A percentile compares a stretch with the other conserved stretches of the same genome.
Conservation (phyloP, 1,284 basidiomycete genomes). For the Sanghuangporus baumii region DNA sequence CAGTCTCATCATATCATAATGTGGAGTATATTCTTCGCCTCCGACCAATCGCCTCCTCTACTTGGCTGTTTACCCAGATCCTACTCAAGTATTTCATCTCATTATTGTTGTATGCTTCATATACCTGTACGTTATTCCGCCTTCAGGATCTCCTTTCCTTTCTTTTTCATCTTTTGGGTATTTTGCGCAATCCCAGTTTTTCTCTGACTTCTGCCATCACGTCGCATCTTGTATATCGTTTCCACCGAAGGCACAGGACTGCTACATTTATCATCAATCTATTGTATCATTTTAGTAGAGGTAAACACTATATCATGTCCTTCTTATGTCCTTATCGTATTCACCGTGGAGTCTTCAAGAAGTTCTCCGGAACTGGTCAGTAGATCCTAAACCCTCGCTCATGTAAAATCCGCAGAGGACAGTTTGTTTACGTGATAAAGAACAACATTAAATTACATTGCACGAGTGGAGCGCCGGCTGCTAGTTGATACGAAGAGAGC, state of each 20-base stretch:
- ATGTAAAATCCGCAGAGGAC: no score
- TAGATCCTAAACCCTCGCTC: no score
- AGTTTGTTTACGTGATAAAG: no score
- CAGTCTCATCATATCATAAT: neutral
- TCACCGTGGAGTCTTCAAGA: no score
- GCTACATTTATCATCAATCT: no score
- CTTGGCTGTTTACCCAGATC: neutral
- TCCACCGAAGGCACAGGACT: neutral
- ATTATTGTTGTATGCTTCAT: neutral
- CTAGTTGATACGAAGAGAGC: no score
- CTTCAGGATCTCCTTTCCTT: neutral
- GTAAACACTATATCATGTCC: no score
- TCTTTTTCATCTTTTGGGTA: neutral
- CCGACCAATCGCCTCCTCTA: neutral
- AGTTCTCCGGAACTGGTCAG: no score
- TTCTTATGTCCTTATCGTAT: no score
- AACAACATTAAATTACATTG: no score
- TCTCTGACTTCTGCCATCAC: neutral
- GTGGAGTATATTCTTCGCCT: neutral
- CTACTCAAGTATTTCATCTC: neutral
- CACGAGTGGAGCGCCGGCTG: no score
- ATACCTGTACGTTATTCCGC: neutral
- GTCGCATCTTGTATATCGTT: neutral
- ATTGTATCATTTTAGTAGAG: no score
- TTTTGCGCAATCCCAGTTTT: neutral